Base-by-base conservation (phyloP, 805 yeast species). In the Ogataea paraovalis region DNA sequence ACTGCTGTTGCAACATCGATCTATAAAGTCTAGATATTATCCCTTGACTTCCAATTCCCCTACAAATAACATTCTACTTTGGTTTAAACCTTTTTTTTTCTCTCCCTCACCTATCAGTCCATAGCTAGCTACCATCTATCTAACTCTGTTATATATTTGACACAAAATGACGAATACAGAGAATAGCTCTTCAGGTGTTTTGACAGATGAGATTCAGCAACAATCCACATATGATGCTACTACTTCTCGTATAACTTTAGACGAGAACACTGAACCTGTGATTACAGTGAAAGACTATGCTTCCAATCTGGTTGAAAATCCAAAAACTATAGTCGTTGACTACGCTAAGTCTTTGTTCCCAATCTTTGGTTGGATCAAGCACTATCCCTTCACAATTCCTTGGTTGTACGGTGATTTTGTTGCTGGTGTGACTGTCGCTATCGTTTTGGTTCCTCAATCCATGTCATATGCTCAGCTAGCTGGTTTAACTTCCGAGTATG, bases 401-500 rank as follows among this genome's bases (percentile, higher is more conserved):
- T 91, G 97, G 97, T 69, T 84, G 14, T 79, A 80, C 48, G 79
- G 88, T 27, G 97, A 91, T 67, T 66, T 91, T 52, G 82, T 90
- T 47, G 96, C 97, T 2, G 97, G 97, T 64, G 75, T 91, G 50
- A 88, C 97, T 1, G 96, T 91, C 19, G 97, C 97, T 40, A 82
- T 87, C 51, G 97, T 91, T 18, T 75, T 90, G 55, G 96, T 91
- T 27, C 97, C 97, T 3, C 97, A 91, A 67, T 83, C 94, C 3
- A 91, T 91, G 97, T 90, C 97, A 0, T 91, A 91, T 63, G 97
- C 97, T 8, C 82, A 79, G 61, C 70, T 91, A 52, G 97, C 97
- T 5, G 82, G 86, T 4, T 75, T 91, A 51, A 73, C 82, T 4
- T 81, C 96, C 5, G 85, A 90, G 65, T 91, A 83, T 58, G 97